Base-by-base conservation (phyloP, 805 yeast species). In the Yamadazyma paraphyllophila region DNA sequence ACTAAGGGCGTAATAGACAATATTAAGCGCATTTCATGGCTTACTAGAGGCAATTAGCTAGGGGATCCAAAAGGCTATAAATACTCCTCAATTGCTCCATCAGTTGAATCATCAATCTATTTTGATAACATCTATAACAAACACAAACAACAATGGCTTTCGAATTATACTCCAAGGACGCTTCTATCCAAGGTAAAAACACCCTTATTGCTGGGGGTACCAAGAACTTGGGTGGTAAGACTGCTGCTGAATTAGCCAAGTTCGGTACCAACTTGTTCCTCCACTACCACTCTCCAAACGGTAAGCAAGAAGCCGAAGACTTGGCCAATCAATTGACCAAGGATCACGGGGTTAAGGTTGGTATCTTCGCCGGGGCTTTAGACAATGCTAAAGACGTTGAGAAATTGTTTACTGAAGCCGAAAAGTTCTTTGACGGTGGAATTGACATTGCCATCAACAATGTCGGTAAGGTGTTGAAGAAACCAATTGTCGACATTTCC, bases 371-470 rank as follows among this genome's bases (percentile, higher is more conserved):
- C 52, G 78, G 75, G 13, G 67, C 69, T 35, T 62, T 80, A 40
- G 61, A 68, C 20, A 55, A 57, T 2, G 80, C 78, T 39, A 63
- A 53, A 0, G 78, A 73, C 9, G 65, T 72, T 30, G 59, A 63
- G 15, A 61, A 66, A 25, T 61, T 82, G 44, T 82, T 83, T 54
- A 72, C 62, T 13, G 62, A 60, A 9, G 78, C 81, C 7, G 65
- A 66, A 43, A 48, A 59, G 11, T 60, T 64, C 34, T 74, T 80
- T 46, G 84, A 83, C 31, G 57, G 63, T 15, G 55, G 55, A 4
- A 65, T 80, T 51, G 85, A 83, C 54, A 71, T 78, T 57, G 88
- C 87, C n/a, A 69, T 83, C 54, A 82, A 82, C 65, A 81, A 80
- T 52, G 82, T 81, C 33, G 88, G 88, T 43, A 78, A 65, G 72